These are phyloP conservation scores for Colletotrichum tropicale DNA, from an alignment of 2,329 filamentous ascomycete genomes.

Conservation along the genomic window DNA sequence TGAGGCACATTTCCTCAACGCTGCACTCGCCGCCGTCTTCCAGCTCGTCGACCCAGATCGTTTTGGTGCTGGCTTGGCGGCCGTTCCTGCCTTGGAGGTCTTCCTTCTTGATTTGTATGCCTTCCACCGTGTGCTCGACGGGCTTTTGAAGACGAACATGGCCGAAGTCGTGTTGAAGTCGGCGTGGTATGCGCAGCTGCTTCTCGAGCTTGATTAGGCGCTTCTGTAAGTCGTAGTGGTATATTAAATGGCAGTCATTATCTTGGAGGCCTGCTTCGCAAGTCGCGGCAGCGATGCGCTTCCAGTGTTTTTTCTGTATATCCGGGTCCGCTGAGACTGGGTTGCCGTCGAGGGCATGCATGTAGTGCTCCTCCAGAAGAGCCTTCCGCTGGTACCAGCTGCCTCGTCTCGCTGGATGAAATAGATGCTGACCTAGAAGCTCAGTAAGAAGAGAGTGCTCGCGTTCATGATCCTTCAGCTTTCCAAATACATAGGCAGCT, in stretches of 20 bases:
- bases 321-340: constrained; percentile 41
- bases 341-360: constrained; percentile 65
- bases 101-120: constrained; percentile 75
- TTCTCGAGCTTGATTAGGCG: constrained; percentile 91
- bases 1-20: constrained; percentile 94
- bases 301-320: constrained; percentile 82
- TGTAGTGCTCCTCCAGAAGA: constrained; percentile 93
- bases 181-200: constrained; percentile 78
- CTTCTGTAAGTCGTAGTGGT: constrained; percentile 94
- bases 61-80: constrained; percentile 65
- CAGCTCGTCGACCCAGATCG: constrained; percentile 83
- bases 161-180: constrained; percentile 90
- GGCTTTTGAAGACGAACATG: constrained; percentile 82
- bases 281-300: constrained; percentile 73
- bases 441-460: constrained; percentile 79
- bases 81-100: constrained; percentile 44
- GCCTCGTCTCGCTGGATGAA: constrained; percentile 83
- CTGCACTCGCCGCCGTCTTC: constrained; percentile 76
- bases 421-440: constrained; percentile 80
- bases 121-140: constrained; percentile 75
- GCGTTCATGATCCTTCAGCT: constrained; percentile 78
- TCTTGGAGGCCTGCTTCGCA: constrained; percentile 90
- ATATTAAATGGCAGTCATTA: constrained; percentile 86
- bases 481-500: constrained; percentile 76
- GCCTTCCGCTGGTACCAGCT: constrained; percentile 97